Conservation (phyloP, 371 early-diverging fungal genomes). For the Syncephalastrum racemosum region DNA sequence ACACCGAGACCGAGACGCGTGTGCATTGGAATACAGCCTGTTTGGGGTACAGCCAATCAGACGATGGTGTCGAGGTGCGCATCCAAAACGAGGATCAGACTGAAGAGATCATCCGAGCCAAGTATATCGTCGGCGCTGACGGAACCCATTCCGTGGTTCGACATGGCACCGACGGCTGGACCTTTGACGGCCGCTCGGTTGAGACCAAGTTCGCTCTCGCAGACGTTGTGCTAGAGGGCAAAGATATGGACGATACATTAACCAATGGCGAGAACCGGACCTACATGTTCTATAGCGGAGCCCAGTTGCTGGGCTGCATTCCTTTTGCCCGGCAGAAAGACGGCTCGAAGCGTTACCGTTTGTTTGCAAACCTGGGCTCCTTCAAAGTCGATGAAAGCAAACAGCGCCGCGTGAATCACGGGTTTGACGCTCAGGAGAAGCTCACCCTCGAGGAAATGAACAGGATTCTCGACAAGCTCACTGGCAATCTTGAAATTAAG, state of each 20-base stretch:
- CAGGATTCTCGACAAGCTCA: background rate
- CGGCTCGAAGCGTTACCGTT: background rate
- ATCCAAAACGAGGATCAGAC: conserved; percentile 18
- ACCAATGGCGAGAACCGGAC: background rate
- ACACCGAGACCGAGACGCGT: conserved; percentile 1
- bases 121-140: conserved; percentile 37
- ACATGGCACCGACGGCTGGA: conserved; percentile 25
- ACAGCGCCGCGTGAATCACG: conserved; percentile 2
- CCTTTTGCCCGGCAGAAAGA: background rate
- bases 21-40: conserved; percentile 28
- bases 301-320: background rate
- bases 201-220: conserved; percentile 23
- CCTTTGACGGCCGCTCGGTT: conserved; percentile 28
- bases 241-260: background rate
- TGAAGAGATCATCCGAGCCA: conserved; percentile 6
- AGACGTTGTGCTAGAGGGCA: background rate
- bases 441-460: conserved; percentile 8
- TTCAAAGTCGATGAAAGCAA: conserved; percentile 3
- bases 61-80: conserved; percentile 17
- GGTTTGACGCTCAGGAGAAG: background rate
- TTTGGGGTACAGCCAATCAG: conserved; percentile 24
- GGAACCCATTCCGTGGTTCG: conserved; percentile 33
- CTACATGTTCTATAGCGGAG: background rate
- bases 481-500: background rate
- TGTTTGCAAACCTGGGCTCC: conserved; percentile 4